Base-by-base conservation (phyloP, 352 stramenopile species). In the Saprolegnia parasitica region DNA sequence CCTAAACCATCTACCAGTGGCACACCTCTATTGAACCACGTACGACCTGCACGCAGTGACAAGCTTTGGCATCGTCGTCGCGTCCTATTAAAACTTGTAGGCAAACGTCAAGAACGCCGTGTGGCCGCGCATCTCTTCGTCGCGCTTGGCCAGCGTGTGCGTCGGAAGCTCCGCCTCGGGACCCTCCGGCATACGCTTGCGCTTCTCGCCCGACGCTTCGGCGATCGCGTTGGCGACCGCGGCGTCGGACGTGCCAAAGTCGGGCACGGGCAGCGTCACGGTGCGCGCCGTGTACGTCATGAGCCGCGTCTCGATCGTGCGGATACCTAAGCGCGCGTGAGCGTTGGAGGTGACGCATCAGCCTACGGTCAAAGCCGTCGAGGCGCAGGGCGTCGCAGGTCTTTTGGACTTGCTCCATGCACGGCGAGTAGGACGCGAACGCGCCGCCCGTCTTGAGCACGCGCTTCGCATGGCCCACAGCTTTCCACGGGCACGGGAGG, bases 391-490 rank as follows among this genome's bases (percentile, higher is more conserved):
- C 81, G 32, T 80, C 84, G 57, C 79, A 92, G 9, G 87, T 95
- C 71, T 93, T 91, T 77, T 98, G 94, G 32, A 98, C 97, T 77
- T 99, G 98, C 80, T 99, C 98, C 58, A 99, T 98, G 76, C 98
- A 99, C 5, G 98, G 98, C 64, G 90, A 98, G 81, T 99, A 99
- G 29, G 87, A 98, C 52, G 95, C 97, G 57, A 99, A 89, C 52
- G 85, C 82, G 18, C 89, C 94, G 71, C 91, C 92, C 45, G 90
- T 81, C 77, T 98, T 98, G 40, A 99, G 81, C 74, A 93, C 89
- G 74, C 95, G 83, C 49, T 88, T 83, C 0, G 96, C 96, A 77
- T 99, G 90, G 21, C 82, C 79, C 21, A 99, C 87, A 15, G 96
- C 96, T 58, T 95, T 84, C 97, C 97, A 99, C 10, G 98, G 98